phyloP scores from a whole-genome alignment of 305 asterid species.

The Fraxinus greggii region DNA sequence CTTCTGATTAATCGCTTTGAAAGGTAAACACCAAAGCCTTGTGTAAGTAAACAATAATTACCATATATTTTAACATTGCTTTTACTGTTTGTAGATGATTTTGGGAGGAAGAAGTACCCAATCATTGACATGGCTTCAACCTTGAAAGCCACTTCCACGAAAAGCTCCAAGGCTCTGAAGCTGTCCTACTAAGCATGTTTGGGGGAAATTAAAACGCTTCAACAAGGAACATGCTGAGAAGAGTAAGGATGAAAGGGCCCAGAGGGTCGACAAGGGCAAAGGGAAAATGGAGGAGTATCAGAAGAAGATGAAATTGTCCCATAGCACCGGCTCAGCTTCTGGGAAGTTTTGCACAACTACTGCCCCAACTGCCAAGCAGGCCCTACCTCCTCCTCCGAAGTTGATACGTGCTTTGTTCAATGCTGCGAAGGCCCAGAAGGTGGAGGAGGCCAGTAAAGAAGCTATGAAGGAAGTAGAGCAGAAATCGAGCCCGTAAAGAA shows the following conservation, averaged over 20 bases:
- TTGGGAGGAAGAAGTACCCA: neutral
- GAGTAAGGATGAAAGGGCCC: neutral
- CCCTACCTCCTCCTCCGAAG: neutral
- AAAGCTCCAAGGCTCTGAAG: neutral
- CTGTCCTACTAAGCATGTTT: neutral
- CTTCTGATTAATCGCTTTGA: neutral
- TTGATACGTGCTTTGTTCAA: neutral
- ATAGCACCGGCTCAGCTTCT: neutral
- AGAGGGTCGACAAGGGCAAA: neutral
- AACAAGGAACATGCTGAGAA: neutral
- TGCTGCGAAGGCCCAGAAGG: no score
- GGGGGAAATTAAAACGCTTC: neutral
- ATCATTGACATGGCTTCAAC: neutral
- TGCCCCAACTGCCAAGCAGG: neutral
- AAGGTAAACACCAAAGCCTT: neutral
- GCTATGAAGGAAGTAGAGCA: neutral
- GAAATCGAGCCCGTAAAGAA: neutral
- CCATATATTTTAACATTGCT: neutral
- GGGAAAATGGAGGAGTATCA: neutral
- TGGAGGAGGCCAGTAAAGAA: neutral
- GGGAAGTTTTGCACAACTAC: neutral
- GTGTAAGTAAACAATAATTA: neutral
- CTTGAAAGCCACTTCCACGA: neutral
- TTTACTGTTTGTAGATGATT: neutral
- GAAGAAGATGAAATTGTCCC: neutral